Evolutionary conservation across 2,329 filamentous ascomycete species (phyloP).

Genomic region (Hypomyces rosellus): DNA sequence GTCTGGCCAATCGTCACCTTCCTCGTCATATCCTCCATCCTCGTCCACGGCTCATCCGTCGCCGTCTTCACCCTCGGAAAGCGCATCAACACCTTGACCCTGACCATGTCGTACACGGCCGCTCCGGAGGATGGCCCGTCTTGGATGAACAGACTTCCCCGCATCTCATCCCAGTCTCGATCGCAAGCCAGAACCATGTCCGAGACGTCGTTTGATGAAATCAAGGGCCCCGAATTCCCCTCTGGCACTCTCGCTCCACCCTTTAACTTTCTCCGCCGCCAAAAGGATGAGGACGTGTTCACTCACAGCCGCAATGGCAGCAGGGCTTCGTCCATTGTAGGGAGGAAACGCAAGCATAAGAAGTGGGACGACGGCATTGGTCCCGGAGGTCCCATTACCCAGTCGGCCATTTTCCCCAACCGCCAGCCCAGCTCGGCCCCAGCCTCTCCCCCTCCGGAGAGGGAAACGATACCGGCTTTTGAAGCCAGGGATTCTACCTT

Average conservation of each 20-base stretch:
- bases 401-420: conserved; percentile 80
- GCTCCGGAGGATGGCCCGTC: conserved; percentile 80
- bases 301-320: conserved; percentile 45
- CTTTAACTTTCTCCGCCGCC: conserved; percentile 72
- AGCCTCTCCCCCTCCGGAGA: conserved; percentile 20
- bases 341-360: conserved; percentile 58
- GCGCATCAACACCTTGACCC: conserved; percentile 90
- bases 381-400: conserved; percentile 79
- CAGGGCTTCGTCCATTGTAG: conserved; percentile 53
- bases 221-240: conserved; percentile 54
- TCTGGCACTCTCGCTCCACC: conserved; percentile 68
- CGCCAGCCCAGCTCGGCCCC: conserved; percentile 27
- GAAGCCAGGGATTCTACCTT: conserved; percentile 28
- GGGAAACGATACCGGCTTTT: conserved; percentile 22
- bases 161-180: conserved; percentile 60
- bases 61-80: conserved; percentile 97
- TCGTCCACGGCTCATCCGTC: conserved; percentile 96
- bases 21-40: conserved; percentile 85
- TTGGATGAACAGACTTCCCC: conserved; percentile 91
- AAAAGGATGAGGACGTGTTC: conserved; percentile 67
- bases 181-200: conserved; percentile 84
- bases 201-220: conserved; percentile 62
- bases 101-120: conserved; percentile 94
- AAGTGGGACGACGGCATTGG: conserved; percentile 66
- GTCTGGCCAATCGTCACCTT: conserved; percentile 97